These are phyloP conservation scores for Endoconidiophora laricicola DNA, from an alignment of 2,329 filamentous ascomycete species.

Conservation along the genomic window DNA sequence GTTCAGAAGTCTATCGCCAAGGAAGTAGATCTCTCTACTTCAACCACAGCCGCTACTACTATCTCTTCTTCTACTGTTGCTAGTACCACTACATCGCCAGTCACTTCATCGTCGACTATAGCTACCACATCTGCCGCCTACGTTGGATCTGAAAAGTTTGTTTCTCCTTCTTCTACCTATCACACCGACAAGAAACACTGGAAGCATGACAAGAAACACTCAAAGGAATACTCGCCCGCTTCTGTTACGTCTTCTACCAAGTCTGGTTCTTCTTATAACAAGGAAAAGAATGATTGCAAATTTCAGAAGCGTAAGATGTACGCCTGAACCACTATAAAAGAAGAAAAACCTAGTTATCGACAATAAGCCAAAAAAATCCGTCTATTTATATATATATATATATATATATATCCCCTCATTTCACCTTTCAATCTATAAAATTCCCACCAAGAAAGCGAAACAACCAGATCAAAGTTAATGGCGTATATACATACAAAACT, in stretches of 20 bases:
- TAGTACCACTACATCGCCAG: no score
- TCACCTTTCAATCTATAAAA: no score
- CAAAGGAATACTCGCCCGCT: no score
- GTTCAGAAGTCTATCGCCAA: constrained; percentile 37
- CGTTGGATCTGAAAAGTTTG: not conserved
- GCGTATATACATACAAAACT: no score
- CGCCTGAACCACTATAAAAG: not conserved
- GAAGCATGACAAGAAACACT: constrained; percentile 1
- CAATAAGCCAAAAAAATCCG: not conserved
- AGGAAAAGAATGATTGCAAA: not conserved
- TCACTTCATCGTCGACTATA: not conserved
- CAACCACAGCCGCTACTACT: not conserved
- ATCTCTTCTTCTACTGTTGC: no score
- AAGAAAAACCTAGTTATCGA: not conserved
- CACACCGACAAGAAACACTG: constrained; percentile 3
- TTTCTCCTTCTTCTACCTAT: not conserved
- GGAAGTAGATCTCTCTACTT: constrained; percentile 14
- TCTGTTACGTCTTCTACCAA: no score
- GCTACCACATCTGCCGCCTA: not conserved
- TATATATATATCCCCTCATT: not conserved
- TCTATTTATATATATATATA: constrained; percentile 1
- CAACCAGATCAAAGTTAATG: no score
- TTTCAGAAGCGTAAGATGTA: constrained; percentile 2
- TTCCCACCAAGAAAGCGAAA: no score
- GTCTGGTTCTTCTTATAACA: no score